Evolutionary conservation across 352 stramenopile species (phyloP).

Genomic region (Pythium periplocum): DNA sequence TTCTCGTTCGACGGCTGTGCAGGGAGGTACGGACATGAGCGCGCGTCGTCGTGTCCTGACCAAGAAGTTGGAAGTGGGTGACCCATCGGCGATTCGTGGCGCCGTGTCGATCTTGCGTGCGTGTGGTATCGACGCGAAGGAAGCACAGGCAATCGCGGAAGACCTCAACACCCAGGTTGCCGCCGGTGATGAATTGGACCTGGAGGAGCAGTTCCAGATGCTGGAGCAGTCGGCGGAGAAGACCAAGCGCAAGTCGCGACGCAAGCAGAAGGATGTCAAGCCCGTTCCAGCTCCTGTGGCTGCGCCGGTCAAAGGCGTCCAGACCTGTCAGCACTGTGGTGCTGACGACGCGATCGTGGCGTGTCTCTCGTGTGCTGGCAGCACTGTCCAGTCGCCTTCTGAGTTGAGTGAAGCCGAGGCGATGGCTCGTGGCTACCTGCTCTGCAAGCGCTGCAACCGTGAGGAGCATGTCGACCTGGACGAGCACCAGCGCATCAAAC

Average conservation of each 20-base stretch:
- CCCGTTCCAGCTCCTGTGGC: constrained; percentile 2
- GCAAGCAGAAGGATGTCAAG: constrained; percentile 54
- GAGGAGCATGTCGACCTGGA: constrained; percentile 65
- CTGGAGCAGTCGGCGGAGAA: constrained; percentile 21
- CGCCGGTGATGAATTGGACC: not conserved
- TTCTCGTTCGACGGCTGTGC: constrained; percentile 67
- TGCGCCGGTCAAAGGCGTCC: constrained; percentile 13
- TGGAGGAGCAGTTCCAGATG: constrained; percentile 27
- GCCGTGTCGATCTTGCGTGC: constrained; percentile 64
- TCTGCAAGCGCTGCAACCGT: constrained; percentile 62
- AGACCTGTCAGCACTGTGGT: constrained; percentile 71
- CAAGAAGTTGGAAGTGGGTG: constrained; percentile 77
- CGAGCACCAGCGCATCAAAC: constrained; percentile 43
- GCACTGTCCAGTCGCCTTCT: constrained; percentile 2
- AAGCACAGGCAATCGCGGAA: constrained; percentile 55
- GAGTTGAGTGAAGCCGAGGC: constrained; percentile 29
- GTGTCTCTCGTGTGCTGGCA: constrained; percentile 58
- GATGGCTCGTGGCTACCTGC: constrained; percentile 51
- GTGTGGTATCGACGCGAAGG: constrained; percentile 45
- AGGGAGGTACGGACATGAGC: constrained; percentile 60
- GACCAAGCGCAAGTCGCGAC: constrained; percentile 24
- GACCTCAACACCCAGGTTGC: constrained; percentile 42
- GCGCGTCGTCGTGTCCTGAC: constrained; percentile 63
- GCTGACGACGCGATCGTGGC: constrained; percentile 50
- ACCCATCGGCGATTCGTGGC: constrained; percentile 54